Evolutionary conservation across 2,329 filamentous ascomycete genomes (phyloP), one percentile per base, ranked within the genome.

Genomic region (Botrytis porri): DNA sequence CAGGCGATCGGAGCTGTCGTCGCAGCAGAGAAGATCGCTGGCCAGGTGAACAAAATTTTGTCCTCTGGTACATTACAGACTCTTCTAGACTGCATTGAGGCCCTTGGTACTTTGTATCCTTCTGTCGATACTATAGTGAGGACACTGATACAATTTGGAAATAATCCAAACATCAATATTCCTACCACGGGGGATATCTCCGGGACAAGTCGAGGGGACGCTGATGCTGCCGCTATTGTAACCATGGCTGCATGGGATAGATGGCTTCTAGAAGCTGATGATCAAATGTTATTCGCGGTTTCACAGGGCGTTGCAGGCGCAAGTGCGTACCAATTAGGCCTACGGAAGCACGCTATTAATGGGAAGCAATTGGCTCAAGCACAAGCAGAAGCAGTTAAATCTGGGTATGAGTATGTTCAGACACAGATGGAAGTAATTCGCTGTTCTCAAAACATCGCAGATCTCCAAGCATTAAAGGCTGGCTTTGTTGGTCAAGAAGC

Each of bases 321-420:
- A 20, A 25, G 54, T 32, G 51, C 37, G 12, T 69, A 69, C 35
- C 48, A 69, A n/a, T 22, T 69, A 12, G 51, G n/a, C 22, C 54
- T 69, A 2, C 66, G 54, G 39, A 69, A 57, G 39, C 66, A 69
- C 43, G 66, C 66, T n/a, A 69, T 69, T 9, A 69, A 69, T 61
- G 66, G 66, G 5, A 69, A 69, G 32, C 66, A 69, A 37, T 41
- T 69, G 25, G 66, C 66, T 2, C 66, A 69, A 43, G 66, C 66
- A 59, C 66, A 69, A 43, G 66, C 66, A 60, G 66, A 69, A 35
- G 39, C 51, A 16, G 39, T 69, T 9, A 69, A 69, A 14, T 41
- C 66, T 25, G 51, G 66, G 14, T 43, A 69, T 41, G 48, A 69
- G 9, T 69, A 69, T 35, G 39, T 69, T 20, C 54, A 69, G 48